Evolutionary conservation across 176 grass and related monocot genomes (phyloP), one percentile per base, ranked within the genome.

Genomic region (Raddia distichophylla): DNA sequence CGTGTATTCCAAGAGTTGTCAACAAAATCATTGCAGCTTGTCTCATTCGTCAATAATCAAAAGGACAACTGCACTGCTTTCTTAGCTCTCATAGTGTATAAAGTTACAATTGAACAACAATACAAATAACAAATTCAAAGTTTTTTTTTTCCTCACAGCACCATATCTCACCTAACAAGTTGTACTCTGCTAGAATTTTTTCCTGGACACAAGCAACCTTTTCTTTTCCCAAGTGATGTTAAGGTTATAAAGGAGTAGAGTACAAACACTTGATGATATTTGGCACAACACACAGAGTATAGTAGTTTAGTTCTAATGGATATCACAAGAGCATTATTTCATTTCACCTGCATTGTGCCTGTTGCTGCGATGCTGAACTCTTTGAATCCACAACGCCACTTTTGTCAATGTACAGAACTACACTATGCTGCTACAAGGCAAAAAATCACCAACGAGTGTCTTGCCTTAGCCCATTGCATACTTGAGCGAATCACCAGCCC

Each of bases 401-500:
- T 71, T 27, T 32, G 62, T 64, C 73, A 52, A 87, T 84, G 71
- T 80, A 80, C 77, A 87, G 19, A 35, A 34, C 61, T 88, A 84
- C 49, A 79, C 76, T 81, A 86, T n/a, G 50, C 70, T 40, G 20
- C n/a, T 45, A 81, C 7, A 27, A 69, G 70, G 27, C 34, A 79
- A 70, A 82, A 69, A 69, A 2, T 10, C 12, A 13, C 69, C 17
- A 5, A 40, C 15, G 0, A 13, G 19, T 10, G 9, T 48, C 35
- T 15, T 66, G 81, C 22, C 43, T 91, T 72, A 98, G 68, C 96
- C 93, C 96, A 95, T 95, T 52, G 96, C 93, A 47, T 78, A 80
- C 85, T 99, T 99, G 58, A 99, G 92, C 0, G 96, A 99, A 78
- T 99, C 96, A 19, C 93, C 96, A 18, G 93, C 90, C 44, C 96